phyloP scores from a whole-genome alignment of 1,139 yeast species.

The Nakaseomyces delphensis region DNA sequence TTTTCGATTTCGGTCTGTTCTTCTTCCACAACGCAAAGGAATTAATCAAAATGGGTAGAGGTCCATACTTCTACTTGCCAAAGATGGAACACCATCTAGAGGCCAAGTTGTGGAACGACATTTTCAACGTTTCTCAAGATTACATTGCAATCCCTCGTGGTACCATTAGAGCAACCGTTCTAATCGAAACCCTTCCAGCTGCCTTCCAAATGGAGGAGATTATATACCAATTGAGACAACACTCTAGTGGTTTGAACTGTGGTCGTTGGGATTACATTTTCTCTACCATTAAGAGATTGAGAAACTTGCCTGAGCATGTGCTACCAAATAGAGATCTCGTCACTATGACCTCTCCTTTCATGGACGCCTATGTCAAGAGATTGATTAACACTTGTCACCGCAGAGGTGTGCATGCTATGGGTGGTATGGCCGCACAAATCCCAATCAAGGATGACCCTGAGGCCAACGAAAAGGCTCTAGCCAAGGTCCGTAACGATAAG shows the following conservation, averaged over 20 bases:
- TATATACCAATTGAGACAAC: constrained; percentile 56
- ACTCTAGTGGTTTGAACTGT: constrained; percentile 62
- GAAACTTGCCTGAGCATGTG: constrained; percentile 50
- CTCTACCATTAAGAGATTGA: constrained; percentile 55
- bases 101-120: constrained; percentile 69
- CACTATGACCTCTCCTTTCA: constrained; percentile 71
- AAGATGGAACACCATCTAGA: constrained; percentile 75
- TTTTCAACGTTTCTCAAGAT: constrained; percentile 64
- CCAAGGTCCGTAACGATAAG: constrained; percentile 60
- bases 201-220: constrained; percentile 71
- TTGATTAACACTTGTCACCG: constrained; percentile 60
- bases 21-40: constrained; percentile 62
- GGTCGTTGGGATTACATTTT: constrained; percentile 75
- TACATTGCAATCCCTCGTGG: constrained; percentile 56
- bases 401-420: constrained; percentile 71
- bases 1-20: constrained; percentile 69
- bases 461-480: constrained; percentile 54
- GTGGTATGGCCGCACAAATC: constrained; percentile 82
- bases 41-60: constrained; percentile 51
- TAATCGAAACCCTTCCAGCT: constrained; percentile 64
- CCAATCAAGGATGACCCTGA: constrained; percentile 60
- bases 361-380: constrained; percentile 62
- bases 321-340: constrained; percentile 66
- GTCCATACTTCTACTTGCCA: constrained; percentile 69
- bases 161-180: constrained; percentile 62